Base-by-base conservation (phyloP, 805 yeast species). In the Suhomyces sp. region DNA sequence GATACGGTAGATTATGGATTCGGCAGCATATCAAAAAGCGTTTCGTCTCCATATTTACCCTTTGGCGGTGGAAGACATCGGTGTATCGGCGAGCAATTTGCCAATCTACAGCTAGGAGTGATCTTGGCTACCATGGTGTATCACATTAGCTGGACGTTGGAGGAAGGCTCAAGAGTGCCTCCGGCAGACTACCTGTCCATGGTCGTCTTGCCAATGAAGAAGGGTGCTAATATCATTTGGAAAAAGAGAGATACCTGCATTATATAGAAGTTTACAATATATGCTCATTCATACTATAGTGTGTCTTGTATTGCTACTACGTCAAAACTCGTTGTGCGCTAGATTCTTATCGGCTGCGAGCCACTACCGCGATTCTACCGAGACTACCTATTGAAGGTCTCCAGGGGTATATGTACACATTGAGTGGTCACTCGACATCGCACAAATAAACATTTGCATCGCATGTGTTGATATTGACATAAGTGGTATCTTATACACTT, bases 21-120 rank as follows among this genome's bases (percentile, higher is more conserved):
- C 62, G 97, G 97, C 66, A 86, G 87, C 53, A 89, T 93, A 55
- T 84, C 96, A 43, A 94, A 93, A 74, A 98, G 98, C 72, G 97
- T 93, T 46, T 77, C 89, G 22, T 89, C 97, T 44, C 97, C 98
- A 51, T 93, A 90, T 73, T 82, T 93, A 67, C 99, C 99, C 49
- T 93, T 93, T 66, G 98, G 99, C 61, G 99, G 98, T 68, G 99
- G 99, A 59, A 87, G 99, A 80, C 99, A 93, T 72, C 87, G 99
- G 76, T 93, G 99, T 75, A 92, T 93, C 64, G 99, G 99, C 67
- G 99, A 93, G 73, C 98, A 93, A 69, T 93, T 94, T 74, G 99
- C 99, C 22, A 88, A 85, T 69, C 83, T 86, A 60, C 99, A 93
- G 78, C 80, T 93, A 56, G 96, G 97, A 44, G 85, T 94, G 31